phyloP scores from a whole-genome alignment of 202 grass and related monocot genomes.

The Zoysia matrella region DNA sequence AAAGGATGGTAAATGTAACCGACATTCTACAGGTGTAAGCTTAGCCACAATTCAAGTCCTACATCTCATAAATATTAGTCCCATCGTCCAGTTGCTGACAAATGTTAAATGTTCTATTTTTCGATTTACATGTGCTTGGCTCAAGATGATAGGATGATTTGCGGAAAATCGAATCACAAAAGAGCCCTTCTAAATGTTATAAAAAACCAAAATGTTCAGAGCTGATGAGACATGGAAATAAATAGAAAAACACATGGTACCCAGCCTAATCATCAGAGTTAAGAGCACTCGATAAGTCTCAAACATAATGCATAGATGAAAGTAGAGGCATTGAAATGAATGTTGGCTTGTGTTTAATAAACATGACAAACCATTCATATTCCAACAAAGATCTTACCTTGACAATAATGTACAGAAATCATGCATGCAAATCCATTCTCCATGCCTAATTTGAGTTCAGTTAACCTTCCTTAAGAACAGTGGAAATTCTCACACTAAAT shows the following conservation, averaged over 20 bases:
- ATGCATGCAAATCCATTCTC: background rate
- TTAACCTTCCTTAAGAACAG: background rate
- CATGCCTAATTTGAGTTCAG: background rate
- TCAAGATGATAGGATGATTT: background rate
- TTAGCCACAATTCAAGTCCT: background rate
- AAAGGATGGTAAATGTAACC: background rate
- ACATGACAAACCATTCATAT: background rate
- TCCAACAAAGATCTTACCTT: background rate
- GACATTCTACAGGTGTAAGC: background rate
- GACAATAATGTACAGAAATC: slow-evolving; percentile 15
- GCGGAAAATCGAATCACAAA: background rate
- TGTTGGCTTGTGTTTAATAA: background rate
- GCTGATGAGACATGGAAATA: background rate
- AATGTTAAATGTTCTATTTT: background rate
- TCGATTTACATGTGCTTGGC: background rate
- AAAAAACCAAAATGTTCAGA: background rate
- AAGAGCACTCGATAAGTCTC: background rate
- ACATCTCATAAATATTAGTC: background rate
- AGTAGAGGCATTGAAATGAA: background rate
- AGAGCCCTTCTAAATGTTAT: background rate
- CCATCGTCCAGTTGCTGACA: background rate
- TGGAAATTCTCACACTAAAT: background rate
- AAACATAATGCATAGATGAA: background rate
- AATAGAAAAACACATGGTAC: background rate
- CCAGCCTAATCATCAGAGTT: background rate